Evolutionary conservation across 106 monocot genomes (phyloP), one percentile per base, ranked within the genome.

Genomic region (Alisma plantagoaquatica): DNA sequence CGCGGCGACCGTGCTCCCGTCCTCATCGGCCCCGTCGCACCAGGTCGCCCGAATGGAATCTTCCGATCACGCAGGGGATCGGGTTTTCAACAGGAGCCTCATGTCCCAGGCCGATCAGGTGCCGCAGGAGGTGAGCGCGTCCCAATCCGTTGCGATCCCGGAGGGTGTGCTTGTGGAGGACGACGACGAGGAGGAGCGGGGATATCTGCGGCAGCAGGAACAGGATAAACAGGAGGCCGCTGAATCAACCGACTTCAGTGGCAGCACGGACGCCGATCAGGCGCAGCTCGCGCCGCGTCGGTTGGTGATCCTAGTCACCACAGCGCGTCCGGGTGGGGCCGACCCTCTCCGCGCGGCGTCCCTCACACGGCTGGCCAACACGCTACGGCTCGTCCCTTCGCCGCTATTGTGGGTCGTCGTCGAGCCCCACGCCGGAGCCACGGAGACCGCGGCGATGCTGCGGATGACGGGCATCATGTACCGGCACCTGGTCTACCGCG

Each of bases 401-500:
- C 84, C 84, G 18, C 41, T 84, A 11, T 49, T 84, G 7, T 84
- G 84, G 84, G 20, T 84, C 10, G 68, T 84, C 15, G 79, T 84
- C n/a, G 72, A 79, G 62, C 17, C 61, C 10, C 67, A 28, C 3
- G 5, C 41, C 9, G 61, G 68, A 20, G 65, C 75, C 0, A 42
- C 51, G 7, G 29, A 22, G 35, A 84, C 84, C 17, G 78, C 84
- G 29, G 64, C 47, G 68, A 48, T 64, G 45, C 28, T 73, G 30
- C 53, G 79, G 68, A 61, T 53, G 66, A 84, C 75, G 5, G 75
- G 79, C 9, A 43, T 79, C 51, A 75, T 84, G 78, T 84, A 84
- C 64, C 45, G 84, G 32, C 75, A 79, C 23, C 32, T 84, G 14
- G 69, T 68, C 0, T 72, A 41, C 64, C 62, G 62, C 56, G 79